Percentiles rank a stretch among this genome's conserved stretches.
These are phyloP conservation scores for Plasmodium blacklocki DNA, from an alignment of 169 alveolate genomes.

Conservation along the genomic window DNA sequence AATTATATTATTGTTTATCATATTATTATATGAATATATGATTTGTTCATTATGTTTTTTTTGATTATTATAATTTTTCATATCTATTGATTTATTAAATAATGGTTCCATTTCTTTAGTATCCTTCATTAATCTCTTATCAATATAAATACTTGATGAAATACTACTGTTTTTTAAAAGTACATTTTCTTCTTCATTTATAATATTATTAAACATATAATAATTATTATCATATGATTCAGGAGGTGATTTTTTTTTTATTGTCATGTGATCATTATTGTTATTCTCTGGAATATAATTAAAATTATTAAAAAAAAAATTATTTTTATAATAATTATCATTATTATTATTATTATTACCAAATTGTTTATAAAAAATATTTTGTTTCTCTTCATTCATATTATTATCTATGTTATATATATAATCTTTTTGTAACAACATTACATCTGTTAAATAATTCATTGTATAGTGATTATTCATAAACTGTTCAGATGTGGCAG, in stretches of 20 bases:
- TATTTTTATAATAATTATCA: neutral
- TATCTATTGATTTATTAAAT: neutral
- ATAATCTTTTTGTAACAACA: conserved; percentile 29
- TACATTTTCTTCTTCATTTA: too few relatives aligned
- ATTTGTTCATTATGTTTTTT: neutral
- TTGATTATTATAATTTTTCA: too few relatives aligned
- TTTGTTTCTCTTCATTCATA: neutral
- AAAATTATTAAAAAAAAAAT: neutral
- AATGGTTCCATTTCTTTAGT: neutral
- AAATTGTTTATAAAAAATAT: too few relatives aligned
- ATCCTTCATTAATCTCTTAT: too few relatives aligned
- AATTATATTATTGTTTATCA: neutral
- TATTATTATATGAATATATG: neutral
- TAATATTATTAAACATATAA: too few relatives aligned
- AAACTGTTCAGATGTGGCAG: neutral
- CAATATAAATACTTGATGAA: too few relatives aligned
- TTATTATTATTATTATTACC: neutral
- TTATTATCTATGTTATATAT: neutral
- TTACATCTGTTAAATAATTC: conserved; percentile 33
- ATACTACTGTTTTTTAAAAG: too few relatives aligned
- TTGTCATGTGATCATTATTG: neutral
- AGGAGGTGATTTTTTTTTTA: neutral
- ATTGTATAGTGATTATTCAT: conserved; percentile 2
- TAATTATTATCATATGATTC: too few relatives aligned
- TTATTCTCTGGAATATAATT: neutral